phyloP scores from a whole-genome alignment of 2,329 filamentous ascomycete species.

The Grosmannia huntii region DNA sequence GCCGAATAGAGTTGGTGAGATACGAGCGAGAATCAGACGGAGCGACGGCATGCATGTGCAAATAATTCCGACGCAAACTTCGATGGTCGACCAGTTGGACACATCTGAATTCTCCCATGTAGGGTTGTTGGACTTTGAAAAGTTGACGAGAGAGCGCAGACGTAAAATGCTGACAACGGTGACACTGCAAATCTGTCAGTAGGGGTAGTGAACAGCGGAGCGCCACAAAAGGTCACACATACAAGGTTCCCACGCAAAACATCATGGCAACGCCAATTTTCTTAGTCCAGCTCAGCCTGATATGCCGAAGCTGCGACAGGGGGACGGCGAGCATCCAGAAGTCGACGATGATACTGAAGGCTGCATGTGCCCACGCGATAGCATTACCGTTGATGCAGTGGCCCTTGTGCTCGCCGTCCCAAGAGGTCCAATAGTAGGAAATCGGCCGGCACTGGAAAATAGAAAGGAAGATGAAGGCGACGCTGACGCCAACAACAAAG shows the following conservation, averaged over 20 bases:
- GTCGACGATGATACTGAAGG: constrained; percentile 37
- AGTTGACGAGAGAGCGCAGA: constrained; percentile 17
- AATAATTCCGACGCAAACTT: constrained; percentile 22
- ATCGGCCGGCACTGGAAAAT: constrained; percentile 40
- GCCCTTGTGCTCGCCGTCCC: constrained; percentile 33
- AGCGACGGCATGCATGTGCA: constrained; percentile 22
- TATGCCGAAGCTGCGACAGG: constrained; percentile 24
- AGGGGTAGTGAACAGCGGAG: not conserved
- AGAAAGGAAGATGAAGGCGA: constrained; percentile 27
- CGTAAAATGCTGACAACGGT: constrained; percentile 22
- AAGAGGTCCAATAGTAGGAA: constrained; percentile 36
- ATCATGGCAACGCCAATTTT: constrained; percentile 32
- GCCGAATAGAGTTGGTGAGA: constrained; percentile 15
- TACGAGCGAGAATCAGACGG: constrained; percentile 18
- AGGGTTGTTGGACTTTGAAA: constrained; percentile 17
- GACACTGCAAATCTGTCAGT: constrained; percentile 13
- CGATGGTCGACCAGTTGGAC: constrained; percentile 21
- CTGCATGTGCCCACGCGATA: constrained; percentile 36
- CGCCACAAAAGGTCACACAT: not conserved
- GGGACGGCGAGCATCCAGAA: constrained; percentile 38
- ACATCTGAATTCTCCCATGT: constrained; percentile 19
- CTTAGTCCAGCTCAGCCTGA: constrained; percentile 32
- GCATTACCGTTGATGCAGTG: constrained; percentile 34
- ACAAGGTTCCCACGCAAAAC: constrained; percentile 31
- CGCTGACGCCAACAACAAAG: constrained; percentile 25